Evolutionary conservation across 2,329 filamentous ascomycete genomes (phyloP).

Genomic region (Dothistroma septosporum): DNA sequence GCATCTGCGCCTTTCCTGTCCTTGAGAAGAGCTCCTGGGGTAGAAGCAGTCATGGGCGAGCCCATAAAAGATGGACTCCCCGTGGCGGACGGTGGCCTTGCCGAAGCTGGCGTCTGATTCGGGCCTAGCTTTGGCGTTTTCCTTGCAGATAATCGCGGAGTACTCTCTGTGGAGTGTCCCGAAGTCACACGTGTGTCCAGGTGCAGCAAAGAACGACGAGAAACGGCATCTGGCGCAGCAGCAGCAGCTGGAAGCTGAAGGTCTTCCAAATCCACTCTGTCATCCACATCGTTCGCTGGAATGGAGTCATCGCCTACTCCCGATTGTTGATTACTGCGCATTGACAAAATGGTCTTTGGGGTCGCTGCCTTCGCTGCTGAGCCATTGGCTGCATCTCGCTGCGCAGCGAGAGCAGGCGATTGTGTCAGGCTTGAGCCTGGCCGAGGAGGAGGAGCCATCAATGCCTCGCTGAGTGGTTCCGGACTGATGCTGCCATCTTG

Average conservation of each 20-base stretch:
- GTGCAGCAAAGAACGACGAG: conserved; percentile 39
- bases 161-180: conserved; percentile 46
- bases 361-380: conserved; percentile 27
- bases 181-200: conserved; percentile 47
- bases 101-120: conserved; percentile 47
- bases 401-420: conserved; percentile 63
- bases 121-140: conserved; percentile 63
- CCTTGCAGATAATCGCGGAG: conserved; percentile 59
- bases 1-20: conserved; percentile 29
- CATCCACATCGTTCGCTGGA: conserved; percentile 5
- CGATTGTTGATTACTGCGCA: conserved; percentile 11
- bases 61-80: conserved; percentile 49
- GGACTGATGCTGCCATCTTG: conserved; percentile 49
- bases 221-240: conserved; percentile 39
- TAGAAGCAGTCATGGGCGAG: conserved; percentile 48
- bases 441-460: conserved; percentile 59
- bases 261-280: conserved; percentile 49
- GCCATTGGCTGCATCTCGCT: conserved; percentile 34
- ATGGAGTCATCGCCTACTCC: background rate
- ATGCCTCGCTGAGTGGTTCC: conserved; percentile 44
- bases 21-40: conserved; percentile 29
- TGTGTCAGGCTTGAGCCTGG: conserved; percentile 55
- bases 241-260: conserved; percentile 70
- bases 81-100: conserved; percentile 33
- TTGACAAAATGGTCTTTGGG: conserved; percentile 34